These are phyloP conservation scores for Hymenoscyphus albidus DNA, from an alignment of 2,329 filamentous ascomycete species.

Conservation along the genomic window DNA sequence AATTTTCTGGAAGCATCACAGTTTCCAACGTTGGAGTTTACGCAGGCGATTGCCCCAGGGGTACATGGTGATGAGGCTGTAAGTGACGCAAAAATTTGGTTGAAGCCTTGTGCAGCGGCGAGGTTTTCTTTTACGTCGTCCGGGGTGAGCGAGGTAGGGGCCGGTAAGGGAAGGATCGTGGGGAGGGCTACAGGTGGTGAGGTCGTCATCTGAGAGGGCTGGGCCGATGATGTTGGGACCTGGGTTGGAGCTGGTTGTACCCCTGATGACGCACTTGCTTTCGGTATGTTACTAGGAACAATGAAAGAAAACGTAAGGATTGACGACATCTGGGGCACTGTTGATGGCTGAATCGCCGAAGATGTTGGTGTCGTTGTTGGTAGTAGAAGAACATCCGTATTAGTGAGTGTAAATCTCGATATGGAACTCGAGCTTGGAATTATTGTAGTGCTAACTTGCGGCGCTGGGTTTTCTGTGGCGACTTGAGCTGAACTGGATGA, in stretches of 20 bases:
- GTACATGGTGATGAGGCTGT: neutral
- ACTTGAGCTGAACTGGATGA: neutral
- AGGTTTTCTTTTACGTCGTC: neutral
- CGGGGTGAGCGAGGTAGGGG: neutral
- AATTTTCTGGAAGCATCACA: neutral
- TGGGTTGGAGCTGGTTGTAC: neutral
- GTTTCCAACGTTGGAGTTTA: neutral
- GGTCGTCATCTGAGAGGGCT: neutral
- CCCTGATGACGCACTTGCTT: neutral
- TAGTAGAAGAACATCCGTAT: neutral
- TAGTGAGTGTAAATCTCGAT: constrained; percentile 1
- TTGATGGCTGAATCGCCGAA: neutral
- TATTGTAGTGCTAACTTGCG: neutral
- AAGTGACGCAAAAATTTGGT: neutral
- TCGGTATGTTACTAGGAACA: neutral
- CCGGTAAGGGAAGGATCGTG: neutral
- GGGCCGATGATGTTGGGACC: neutral
- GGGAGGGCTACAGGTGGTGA: neutral
- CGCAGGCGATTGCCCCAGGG: neutral
- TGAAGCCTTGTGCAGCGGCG: neutral
- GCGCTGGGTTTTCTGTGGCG: neutral
- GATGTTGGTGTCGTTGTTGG: neutral
- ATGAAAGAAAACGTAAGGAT: neutral
- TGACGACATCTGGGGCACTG: neutral
- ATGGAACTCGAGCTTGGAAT: neutral